These are phyloP conservation scores for Conticribra guillardii DNA, from an alignment of 108 stramenopile genomes.

Conservation along the genomic window DNA sequence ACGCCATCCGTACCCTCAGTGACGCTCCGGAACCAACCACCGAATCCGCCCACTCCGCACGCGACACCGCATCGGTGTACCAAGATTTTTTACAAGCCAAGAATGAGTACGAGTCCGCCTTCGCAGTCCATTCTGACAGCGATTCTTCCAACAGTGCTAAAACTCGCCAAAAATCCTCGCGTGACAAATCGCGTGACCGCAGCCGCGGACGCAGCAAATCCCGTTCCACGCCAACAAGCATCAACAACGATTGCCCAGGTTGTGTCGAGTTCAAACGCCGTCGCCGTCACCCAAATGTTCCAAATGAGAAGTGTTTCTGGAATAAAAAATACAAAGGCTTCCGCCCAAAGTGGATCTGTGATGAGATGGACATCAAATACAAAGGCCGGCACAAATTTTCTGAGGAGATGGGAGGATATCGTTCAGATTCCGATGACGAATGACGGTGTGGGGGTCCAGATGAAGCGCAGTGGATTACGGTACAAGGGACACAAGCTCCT, in stretches of 20 bases:
- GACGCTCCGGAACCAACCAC: too few relatives aligned
- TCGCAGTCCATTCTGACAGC: constrained; percentile 1
- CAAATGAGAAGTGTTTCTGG: not conserved
- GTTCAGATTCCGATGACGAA: constrained; percentile 1
- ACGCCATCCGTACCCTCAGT: too few relatives aligned
- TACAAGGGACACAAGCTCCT: not conserved
- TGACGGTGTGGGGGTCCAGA: constrained; percentile 10
- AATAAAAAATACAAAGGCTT: too few relatives aligned
- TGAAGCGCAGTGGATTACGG: not conserved
- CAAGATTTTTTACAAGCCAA: not conserved
- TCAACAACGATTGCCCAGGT: too few relatives aligned
- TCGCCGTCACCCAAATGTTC: not conserved
- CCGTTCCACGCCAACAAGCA: not conserved
- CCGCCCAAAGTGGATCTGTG: not conserved
- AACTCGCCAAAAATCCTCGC: not conserved
- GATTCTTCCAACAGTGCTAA: not conserved
- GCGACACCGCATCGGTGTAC: not conserved
- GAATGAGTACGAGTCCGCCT: not conserved
- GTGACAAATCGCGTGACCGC: not conserved
- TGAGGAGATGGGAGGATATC: constrained; percentile 1
- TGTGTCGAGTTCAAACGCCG: not conserved
- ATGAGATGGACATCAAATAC: not conserved
- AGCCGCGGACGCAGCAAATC: not conserved
- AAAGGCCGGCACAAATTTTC: constrained; percentile 7
- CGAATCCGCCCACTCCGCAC: constrained; percentile 1